Conservation (phyloP, 1,284 basidiomycete species). For the Heterobasidion parviporum region DNA sequence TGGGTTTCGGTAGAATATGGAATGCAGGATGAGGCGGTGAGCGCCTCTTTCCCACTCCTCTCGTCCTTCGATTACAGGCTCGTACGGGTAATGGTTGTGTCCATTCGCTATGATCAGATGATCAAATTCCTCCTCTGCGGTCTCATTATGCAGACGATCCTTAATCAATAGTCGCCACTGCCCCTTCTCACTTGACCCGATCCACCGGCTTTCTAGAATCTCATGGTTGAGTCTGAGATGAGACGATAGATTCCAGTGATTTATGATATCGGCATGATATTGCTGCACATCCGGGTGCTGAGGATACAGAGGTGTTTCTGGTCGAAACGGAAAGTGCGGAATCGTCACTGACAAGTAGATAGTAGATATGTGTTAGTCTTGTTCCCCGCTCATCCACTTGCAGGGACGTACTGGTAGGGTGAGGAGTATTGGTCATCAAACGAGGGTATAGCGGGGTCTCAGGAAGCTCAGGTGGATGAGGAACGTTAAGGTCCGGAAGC, state of each 20-base stretch:
- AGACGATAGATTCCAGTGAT: slow-evolving; percentile 27
- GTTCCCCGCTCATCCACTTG: not conserved
- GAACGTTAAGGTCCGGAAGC: slow-evolving; percentile 35
- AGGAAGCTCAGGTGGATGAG: slow-evolving; percentile 37
- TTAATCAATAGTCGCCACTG: slow-evolving; percentile 11
- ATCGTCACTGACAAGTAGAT: slow-evolving; percentile 32
- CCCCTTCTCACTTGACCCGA: slow-evolving; percentile 20
- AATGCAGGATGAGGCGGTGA: slow-evolving; percentile 36
- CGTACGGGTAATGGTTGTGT: slow-evolving; percentile 43
- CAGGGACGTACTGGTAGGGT: slow-evolving; percentile 24
- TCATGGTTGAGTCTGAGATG: slow-evolving; percentile 37
- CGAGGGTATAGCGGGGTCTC: slow-evolving; percentile 47
- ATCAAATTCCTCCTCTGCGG: slow-evolving; percentile 26
- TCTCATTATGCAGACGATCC: slow-evolving; percentile 4
- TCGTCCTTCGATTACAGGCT: slow-evolving; percentile 36
- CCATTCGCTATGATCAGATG: slow-evolving; percentile 48
- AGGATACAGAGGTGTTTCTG: slow-evolving; percentile 40
- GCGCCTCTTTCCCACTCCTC: slow-evolving; percentile 31
- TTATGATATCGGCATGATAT: slow-evolving; percentile 38
- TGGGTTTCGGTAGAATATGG: slow-evolving; percentile 46
- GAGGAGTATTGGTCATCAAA: slow-evolving; percentile 47
- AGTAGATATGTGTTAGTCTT: not conserved
- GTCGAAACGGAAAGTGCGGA: slow-evolving; percentile 42
- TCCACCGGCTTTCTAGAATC: slow-evolving; percentile 33
- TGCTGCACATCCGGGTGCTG: slow-evolving; percentile 34